These are phyloP conservation scores for Diplosphaera chodatii DNA, from an alignment of 139 green algal species.

Conservation along the genomic window DNA sequence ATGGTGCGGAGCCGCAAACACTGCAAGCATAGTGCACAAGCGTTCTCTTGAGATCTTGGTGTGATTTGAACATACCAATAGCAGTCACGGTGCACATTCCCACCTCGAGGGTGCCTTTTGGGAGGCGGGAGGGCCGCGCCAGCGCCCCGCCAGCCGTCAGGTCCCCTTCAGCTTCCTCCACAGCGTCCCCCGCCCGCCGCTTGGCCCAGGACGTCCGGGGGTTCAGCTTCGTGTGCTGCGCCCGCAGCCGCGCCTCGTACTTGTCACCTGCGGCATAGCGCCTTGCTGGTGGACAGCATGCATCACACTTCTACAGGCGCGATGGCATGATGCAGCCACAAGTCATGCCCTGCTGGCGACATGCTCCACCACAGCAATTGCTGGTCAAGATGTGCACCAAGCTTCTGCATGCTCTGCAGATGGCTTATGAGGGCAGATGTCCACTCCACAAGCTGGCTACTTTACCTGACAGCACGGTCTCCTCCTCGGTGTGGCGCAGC, in stretches of 20 bases:
- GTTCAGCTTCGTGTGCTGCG: constrained; percentile 64
- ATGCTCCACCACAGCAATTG: no score
- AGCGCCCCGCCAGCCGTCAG: constrained; percentile 27
- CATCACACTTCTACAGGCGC: no score
- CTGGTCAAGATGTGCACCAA: no score
- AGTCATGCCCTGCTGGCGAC: no score
- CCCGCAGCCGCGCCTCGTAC: constrained; percentile 65
- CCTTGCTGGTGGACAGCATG: no score
- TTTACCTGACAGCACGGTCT: constrained; percentile 45
- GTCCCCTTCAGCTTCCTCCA: constrained; percentile 3
- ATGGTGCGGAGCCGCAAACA: no score
- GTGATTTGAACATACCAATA: no score
- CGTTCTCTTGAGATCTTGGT: no score
- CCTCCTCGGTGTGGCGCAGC: constrained; percentile 50
- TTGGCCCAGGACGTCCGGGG: constrained; percentile 59
- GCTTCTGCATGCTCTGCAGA: no score
- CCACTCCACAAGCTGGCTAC: constrained; percentile 1
- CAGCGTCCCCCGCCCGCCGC: neutral
- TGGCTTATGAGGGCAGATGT: no score
- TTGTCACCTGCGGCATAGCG: constrained; percentile 40
- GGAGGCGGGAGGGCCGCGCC: constrained; percentile 18
- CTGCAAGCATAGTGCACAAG: no score
- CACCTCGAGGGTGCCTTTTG: constrained; percentile 57
- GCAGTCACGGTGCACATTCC: constrained; percentile 84
- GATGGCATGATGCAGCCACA: no score